phyloP scores from a whole-genome alignment of 176 grass and related monocot species.

The Avena sativa region DNA sequence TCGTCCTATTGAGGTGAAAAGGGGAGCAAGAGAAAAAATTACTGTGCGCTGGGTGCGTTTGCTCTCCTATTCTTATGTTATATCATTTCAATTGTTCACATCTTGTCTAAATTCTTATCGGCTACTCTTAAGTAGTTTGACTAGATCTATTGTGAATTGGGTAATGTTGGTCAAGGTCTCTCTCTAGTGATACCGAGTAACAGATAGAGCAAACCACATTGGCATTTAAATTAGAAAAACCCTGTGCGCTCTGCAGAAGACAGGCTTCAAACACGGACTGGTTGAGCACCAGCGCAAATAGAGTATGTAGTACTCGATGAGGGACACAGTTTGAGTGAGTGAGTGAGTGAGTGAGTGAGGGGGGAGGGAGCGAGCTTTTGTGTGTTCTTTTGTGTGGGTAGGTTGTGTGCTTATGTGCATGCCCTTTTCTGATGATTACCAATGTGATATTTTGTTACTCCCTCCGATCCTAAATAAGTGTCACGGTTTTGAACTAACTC shows the following conservation, averaged over 20 bases:
- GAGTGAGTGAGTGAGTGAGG: too few relatives aligned
- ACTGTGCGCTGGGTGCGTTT: slow-evolving; percentile 92
- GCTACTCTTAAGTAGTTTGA: slow-evolving; percentile 1
- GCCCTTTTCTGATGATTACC: not conserved
- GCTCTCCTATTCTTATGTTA: slow-evolving; percentile 9
- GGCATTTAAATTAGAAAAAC: not conserved
- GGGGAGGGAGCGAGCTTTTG: not conserved
- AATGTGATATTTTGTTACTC: not conserved
- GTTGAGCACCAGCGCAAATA: not conserved
- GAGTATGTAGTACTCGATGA: too few relatives aligned
- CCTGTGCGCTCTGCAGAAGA: not conserved
- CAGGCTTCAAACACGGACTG: not conserved
- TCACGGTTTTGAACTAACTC: too few relatives aligned
- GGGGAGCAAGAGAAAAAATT: slow-evolving; percentile 68
- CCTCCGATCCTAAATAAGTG: too few relatives aligned
- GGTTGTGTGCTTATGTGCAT: not conserved
- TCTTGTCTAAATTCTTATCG: slow-evolving; percentile 1
- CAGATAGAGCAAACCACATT: not conserved
- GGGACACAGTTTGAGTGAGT: too few relatives aligned
- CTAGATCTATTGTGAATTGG: not conserved
- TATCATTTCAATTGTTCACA: not conserved
- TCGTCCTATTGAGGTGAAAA: slow-evolving; percentile 78
- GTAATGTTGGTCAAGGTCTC: slow-evolving; percentile 5
- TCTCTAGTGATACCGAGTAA: not conserved
- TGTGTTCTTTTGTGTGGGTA: not conserved